Evolutionary conservation across 2,329 filamentous ascomycete genomes (phyloP), one percentile per base, ranked within the genome.

Genomic region (Keithomyces neogunnii): DNA sequence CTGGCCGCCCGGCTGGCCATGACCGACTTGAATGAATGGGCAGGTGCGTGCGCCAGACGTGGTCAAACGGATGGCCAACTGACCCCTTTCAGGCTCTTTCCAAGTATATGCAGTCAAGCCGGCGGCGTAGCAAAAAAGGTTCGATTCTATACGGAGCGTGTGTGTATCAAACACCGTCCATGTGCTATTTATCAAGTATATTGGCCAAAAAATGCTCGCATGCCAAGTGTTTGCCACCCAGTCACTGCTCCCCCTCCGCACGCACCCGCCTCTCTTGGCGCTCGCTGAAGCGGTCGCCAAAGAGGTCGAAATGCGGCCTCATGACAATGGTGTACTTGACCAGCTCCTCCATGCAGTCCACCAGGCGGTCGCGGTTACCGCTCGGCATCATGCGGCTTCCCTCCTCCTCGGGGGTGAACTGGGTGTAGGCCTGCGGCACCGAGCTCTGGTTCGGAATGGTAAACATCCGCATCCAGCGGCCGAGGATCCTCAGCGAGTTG

Each of bases 391-490:
- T 66, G 35, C 79, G 66, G 45, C 73, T 75, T 29, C 75, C 71
- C 31, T 74, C 73, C n/a, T 72, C 67, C 3, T 77, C 79, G 47
- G 59, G 40, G 1, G 62, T 60, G 47, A 85, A 85, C 45, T 82
- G 78, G 4, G 73, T 85, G 55, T 81, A 86, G 0, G 82, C 84
- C 61, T 71, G 77, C 0, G 83, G 83, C 2, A 86, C 72, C 0
- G 77, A 82, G 29, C 75, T 80, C 62, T 86, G 83, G 60, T 86
- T 86, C 0, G 81, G 80, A 30, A 85, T 84, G 1, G 75, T 69
- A 56, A 84, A 85, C 81, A 85, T 85, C 40, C 81, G 74, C 82
- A 85, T 85, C 83, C 82, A 86, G 0, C 83, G 74, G 0, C 83
- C 83, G 0, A 86, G 70, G 9, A 86, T 75, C 0, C 82, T 74